Evolutionary conservation across 768 basidiomycete genomes (phyloP), one percentile per base, ranked within the genome.

Genomic region (Boletellus emodensis): DNA sequence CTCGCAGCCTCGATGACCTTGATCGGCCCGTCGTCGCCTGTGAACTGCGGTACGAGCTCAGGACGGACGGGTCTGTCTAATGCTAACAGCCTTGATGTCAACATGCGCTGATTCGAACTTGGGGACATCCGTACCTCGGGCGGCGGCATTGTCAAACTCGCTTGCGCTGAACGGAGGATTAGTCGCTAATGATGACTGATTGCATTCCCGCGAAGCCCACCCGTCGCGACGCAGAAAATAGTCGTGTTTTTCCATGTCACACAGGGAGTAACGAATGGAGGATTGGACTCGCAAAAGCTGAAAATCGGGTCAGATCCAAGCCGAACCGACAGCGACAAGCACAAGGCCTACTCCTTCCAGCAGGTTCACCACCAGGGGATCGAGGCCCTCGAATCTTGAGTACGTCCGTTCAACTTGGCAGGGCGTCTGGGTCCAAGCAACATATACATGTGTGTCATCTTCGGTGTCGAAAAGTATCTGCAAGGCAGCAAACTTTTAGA

Each of bases 381-480:
- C 53, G 15, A 75, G 46, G 2, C 43, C 54, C 3, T 56, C 51
- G 26, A 62, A 66, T 3, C 49, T 51, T 3, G 65, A 26, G 37
- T 72, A 72, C 4, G 46, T 57, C 32, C 33, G 33, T 13, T 57
- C 59, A 5, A n/a, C 13, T 36, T 45, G 20, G 24, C 11, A 22
- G 37, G 48, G 9, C 7, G 40, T 41, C 28, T 41, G 47, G 42
- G 50, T 51, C 59, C 59, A 63, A 38, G 54, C 30, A 35, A 67
- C 55, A 18, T 57, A 63, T 46, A 53, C 55, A 20, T 61, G 32
- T 17, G 68, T 34, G 12, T 55, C 65, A 3, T 59, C 53, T 49
- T 57, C 52, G 1, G 54, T 51, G 4, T 58, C 40, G 53, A 74
- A 75, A 17, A 74, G 63, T 32, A 58, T 10, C 73, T 76, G 50